Evolutionary conservation across 331 rosid genomes (phyloP), one percentile per base, ranked within the genome.

Genomic region (Quercus phellos): DNA sequence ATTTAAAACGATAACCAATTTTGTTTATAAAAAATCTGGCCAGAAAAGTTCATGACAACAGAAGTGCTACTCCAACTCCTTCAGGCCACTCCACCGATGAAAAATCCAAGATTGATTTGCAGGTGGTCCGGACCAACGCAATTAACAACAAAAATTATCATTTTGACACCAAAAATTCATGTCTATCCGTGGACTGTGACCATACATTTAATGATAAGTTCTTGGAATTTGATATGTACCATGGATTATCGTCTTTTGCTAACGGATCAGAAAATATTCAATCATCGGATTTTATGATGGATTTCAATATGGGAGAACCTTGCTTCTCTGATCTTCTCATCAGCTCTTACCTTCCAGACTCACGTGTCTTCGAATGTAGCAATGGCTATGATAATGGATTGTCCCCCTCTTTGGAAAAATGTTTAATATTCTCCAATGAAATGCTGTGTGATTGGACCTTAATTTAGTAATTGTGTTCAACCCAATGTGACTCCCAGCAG

Each of bases 51-150:
- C 82, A 60, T 68, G 77, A 75, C 0, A n/a, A 51, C 22, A 75
- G 72, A 32, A 63, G 17, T 3, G 55, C 6, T 3, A 29, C 27
- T 13, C 13, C 42, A 51, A 18, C 72, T 70, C 42, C 16, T 50
- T 53, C 78, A 53, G 21, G 6, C 61, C 56, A 38, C 5, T 55
- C 73, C 9, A 34, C 50, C 1, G 55, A 34, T 11, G 73, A 58
- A 0, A 32, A 77, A 17, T 2, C 74, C 24, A 55, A 21, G 16
- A n/a, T 51, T 35, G 26, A n/a, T 11, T 26, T 73, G 54, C 71
- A 75, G 0, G 81, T 86, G n/a, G 80, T 86, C 27, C 89, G 82
- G 66, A 79, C 91, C 77, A 88, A 88, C 26, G 90, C 94, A 3
- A 70, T 69, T 2, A 91, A 88, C 53, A 5, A 6, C 51, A 13